These are phyloP conservation scores for Eucommia ulmoides DNA, from an alignment of 257 asterid species.

Conservation along the genomic window DNA sequence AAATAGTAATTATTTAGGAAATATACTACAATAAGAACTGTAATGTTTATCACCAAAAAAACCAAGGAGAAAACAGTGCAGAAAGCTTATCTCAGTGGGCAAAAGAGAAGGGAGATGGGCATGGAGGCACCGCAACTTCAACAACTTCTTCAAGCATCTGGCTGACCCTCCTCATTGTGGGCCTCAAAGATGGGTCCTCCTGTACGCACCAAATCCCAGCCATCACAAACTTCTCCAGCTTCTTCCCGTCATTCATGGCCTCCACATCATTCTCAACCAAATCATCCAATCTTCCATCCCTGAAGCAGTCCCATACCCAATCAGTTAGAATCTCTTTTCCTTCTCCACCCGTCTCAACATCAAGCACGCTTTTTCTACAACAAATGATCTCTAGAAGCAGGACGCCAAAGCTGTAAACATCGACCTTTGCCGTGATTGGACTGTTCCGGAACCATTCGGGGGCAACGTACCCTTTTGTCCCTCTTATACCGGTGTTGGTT, in stretches of 20 bases:
- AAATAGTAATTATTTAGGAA: too few relatives aligned
- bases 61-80: too few relatives aligned
- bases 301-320: constrained; percentile 43
- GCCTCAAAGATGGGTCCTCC: constrained; percentile 41
- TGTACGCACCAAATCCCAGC: constrained; percentile 67
- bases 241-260: constrained; percentile 18
- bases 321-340: constrained; percentile 21
- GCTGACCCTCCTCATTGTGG: constrained; percentile 31
- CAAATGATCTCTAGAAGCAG: constrained; percentile 34
- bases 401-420: constrained; percentile 55
- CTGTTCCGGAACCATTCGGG: constrained; percentile 57
- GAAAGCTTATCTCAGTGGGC: too few relatives aligned
- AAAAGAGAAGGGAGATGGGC: constrained; percentile 17
- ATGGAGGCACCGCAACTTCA: constrained; percentile 29
- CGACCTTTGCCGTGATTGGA: constrained; percentile 28
- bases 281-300: constrained; percentile 16
- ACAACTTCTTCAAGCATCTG: constrained; percentile 60
- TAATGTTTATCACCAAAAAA: too few relatives aligned
- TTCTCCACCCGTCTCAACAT: constrained; percentile 13
- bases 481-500: constrained; percentile 30
- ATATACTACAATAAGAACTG: too few relatives aligned
- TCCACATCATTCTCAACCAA: constrained; percentile 30
- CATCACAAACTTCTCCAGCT: constrained; percentile 29
- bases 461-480: constrained; percentile 53
- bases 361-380: constrained; percentile 22